Evolutionary conservation across 306 rosid species (phyloP), one percentile per base, ranked within the genome.

Genomic region (Citrullus amarus): DNA sequence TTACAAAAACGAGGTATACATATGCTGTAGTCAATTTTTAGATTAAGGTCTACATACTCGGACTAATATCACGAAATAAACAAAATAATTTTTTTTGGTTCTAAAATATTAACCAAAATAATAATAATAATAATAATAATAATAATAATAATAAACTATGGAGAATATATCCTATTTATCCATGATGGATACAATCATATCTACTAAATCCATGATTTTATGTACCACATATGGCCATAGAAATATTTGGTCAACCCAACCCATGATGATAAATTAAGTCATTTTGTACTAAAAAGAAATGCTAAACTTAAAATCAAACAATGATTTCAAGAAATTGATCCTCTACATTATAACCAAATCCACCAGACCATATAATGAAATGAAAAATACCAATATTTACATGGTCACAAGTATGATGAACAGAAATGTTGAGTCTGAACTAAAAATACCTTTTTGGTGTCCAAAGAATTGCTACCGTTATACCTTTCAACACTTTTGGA

Each of bases 381-480:
- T 43, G 18, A 53, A 72, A 72, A 72, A 48, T 44, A 72, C 77
- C 77, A 72, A 72, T 72, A 72, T 72, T 72, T 72, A 72, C 77
- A 72, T 72, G 77, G 38, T 72, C 77, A 46, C n/a, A 70, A 46
- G 36, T 44, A 41, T 68, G 75, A 68, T 68, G 75, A 68, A 68
- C 18, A 70, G 57, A 44, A 70, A 70, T 44, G 76, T 70, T 46
- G 76, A 25, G 57, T 44, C 56, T 70, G 39, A 46, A 43, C 25
- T n/a, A 39, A 69, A 18, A 71, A 50, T 71, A 25, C 14, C n/a
- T 72, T 25, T 28, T 14, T 50, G 38, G 44, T 55, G 36, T 87
- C 89, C 83, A 85, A 85, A 86, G 91, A 88, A 89, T 85, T 82
- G 72, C 88, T 81, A 46, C n/a, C 71, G 41, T 28, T 43, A 72